Percentiles rank a stretch among this genome's conserved stretches.
phyloP scores from a whole-genome alignment of 1,284 basidiomycete species.

The Heterobasidion irregulare region DNA sequence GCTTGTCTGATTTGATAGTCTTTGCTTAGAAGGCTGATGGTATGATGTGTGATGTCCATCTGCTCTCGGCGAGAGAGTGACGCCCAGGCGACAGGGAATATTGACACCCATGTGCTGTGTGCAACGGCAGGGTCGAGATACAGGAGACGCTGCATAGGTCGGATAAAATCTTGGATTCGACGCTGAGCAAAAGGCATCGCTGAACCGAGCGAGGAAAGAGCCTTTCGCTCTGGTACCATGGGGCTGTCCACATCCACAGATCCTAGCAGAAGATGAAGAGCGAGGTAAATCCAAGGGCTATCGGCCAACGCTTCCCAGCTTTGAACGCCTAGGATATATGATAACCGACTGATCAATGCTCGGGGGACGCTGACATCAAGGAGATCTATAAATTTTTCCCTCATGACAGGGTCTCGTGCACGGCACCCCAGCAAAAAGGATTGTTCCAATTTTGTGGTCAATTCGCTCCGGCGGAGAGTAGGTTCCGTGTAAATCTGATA shows the following conservation, averaged over 20 bases:
- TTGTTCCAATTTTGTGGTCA: conserved; percentile 90
- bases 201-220: conserved; percentile 20
- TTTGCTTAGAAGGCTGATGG: conserved; percentile 87
- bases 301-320: conserved; percentile 94
- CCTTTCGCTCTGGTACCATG: conserved; percentile 25
- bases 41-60: conserved; percentile 81
- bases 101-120: conserved; percentile 84
- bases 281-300: conserved; percentile 93
- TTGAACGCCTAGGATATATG: conserved; percentile 90
- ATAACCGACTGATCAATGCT: conserved; percentile 75
- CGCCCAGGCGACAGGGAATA: conserved; percentile 88
- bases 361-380: conserved; percentile 87
- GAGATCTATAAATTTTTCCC: conserved; percentile 87
- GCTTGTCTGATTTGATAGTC: conserved; percentile 91
- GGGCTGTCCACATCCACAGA: conserved; percentile 64
- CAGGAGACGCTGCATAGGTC: conserved; percentile 77
- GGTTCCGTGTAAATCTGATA: conserved; percentile 94
- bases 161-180: conserved; percentile 55
- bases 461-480: conserved; percentile 80
- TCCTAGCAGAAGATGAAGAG: conserved; percentile 85
- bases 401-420: conserved; percentile 71
- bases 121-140: conserved; percentile 76
- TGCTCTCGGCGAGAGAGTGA: conserved; percentile 85
- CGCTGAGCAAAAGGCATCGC: conserved; percentile 31
- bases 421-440: conserved; percentile 93